Percentiles rank a stretch among this genome's conserved stretches.
These are phyloP conservation scores for Cyclostephanos invisitatus DNA, from an alignment of 108 stramenopile species.

Conservation along the genomic window DNA sequence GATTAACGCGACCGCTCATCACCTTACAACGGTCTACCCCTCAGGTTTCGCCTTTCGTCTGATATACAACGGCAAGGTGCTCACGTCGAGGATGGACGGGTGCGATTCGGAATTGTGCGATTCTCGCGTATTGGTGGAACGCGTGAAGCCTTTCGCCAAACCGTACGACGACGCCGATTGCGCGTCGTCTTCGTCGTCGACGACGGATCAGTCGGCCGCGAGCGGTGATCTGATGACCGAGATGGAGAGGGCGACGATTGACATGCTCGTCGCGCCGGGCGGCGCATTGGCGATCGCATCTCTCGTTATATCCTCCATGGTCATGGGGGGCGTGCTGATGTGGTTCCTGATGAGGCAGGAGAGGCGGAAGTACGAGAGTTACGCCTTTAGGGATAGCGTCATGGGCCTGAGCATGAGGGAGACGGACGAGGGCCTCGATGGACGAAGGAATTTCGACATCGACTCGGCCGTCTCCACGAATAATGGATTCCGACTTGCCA, in stretches of 20 bases:
- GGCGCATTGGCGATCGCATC: slow-evolving; percentile 10
- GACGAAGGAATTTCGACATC: background rate
- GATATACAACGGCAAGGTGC: slow-evolving; percentile 73
- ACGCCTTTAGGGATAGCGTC: background rate
- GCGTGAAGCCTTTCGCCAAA: slow-evolving; percentile 53
- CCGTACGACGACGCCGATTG: slow-evolving; percentile 45
- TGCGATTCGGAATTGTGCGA: slow-evolving; percentile 74
- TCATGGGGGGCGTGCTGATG: slow-evolving; percentile 27
- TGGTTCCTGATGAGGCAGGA: slow-evolving; percentile 17
- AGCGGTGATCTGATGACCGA: slow-evolving; percentile 17
- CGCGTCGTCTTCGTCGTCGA: slow-evolving; percentile 2
- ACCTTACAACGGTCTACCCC: slow-evolving; percentile 18
- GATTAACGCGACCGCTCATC: slow-evolving; percentile 17
- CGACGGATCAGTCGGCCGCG: background rate
- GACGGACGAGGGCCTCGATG: slow-evolving; percentile 10
- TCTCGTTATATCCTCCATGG: slow-evolving; percentile 17
- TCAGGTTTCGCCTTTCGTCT: slow-evolving; percentile 73
- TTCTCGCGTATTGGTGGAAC: slow-evolving; percentile 40
- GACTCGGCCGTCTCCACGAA: slow-evolving; percentile 14
- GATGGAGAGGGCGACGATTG: slow-evolving; percentile 18
- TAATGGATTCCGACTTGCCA: too few relatives aligned
- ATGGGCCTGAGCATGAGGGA: slow-evolving; percentile 33
- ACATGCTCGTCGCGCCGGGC: slow-evolving; percentile 19
- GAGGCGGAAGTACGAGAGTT: slow-evolving; percentile 17
- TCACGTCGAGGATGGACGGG: slow-evolving; percentile 60